Percentiles rank a stretch among this genome's conserved stretches.
phyloP scores from a whole-genome alignment of 1,284 basidiomycete species.

The Ceratobasidium sp. region DNA sequence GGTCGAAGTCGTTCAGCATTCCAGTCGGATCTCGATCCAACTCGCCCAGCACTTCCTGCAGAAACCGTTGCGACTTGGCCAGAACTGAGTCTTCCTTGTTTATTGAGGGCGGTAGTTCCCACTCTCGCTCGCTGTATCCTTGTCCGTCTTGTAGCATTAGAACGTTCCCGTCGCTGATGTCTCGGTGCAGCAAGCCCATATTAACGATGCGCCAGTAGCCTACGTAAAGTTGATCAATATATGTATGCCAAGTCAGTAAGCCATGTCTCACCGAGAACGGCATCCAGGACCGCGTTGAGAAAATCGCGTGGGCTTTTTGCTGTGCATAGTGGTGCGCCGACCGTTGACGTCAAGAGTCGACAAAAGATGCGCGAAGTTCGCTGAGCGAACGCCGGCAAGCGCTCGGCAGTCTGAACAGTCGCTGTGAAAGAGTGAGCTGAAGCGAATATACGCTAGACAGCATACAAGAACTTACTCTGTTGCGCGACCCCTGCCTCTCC shows the following conservation, averaged over 20 bases:
- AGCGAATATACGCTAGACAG: too few species aligned
- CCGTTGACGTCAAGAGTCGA: slow-evolving; percentile 1
- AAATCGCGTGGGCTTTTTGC: background rate
- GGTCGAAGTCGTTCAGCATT: slow-evolving; percentile 32
- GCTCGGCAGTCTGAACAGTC: background rate
- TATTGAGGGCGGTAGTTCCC: background rate
- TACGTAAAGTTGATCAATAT: background rate
- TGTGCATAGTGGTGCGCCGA: slow-evolving; percentile 5
- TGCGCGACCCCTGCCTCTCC: background rate
- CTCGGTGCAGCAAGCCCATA: slow-evolving; percentile 23
- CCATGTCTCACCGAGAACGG: slow-evolving; percentile 2
- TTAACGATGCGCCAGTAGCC: slow-evolving; percentile 27
- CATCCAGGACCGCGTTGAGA: background rate
- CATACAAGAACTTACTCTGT: background rate
- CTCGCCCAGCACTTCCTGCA: background rate
- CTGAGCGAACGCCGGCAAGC: background rate
- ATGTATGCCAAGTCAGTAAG: background rate
- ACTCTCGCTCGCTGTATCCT: background rate
- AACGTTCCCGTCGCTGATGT: slow-evolving; percentile 33
- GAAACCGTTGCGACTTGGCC: background rate
- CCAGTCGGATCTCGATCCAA: slow-evolving; percentile 11
- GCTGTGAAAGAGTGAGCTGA: background rate
- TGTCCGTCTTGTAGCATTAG: background rate
- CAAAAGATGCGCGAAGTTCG: too few species aligned
- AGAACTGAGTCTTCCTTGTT: background rate